Conservation (phyloP, 495 filamentous ascomycete species). For the Podospora fimiseda region DNA sequence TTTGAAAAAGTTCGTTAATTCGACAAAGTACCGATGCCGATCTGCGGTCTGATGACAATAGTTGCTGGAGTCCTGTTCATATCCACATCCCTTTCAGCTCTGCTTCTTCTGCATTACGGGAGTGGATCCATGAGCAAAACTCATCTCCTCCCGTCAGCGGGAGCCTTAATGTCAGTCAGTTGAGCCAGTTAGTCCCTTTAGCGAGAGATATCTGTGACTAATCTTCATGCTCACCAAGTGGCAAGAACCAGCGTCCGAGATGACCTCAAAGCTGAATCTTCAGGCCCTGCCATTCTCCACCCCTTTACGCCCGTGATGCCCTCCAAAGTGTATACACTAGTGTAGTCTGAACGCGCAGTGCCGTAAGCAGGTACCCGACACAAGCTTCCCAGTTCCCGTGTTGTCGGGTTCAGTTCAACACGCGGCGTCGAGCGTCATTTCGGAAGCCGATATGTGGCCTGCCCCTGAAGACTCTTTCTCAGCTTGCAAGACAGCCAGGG, state of each 20-base stretch:
- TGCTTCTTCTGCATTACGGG: neutral
- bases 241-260: neutral
- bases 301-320: neutral
- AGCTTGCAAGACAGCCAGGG: neutral
- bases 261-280: neutral
- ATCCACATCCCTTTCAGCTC: neutral
- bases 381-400: too few species aligned
- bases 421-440: too few species aligned
- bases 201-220: neutral
- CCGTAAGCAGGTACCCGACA: too few species aligned
- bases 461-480: neutral
- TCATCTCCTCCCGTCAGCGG: neutral
- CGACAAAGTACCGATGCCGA: neutral
- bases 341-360: too few species aligned
- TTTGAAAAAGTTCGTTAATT: neutral
- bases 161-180: neutral
- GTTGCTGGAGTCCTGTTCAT: neutral
- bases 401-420: too few species aligned
- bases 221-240: too few species aligned
- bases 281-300: neutral
- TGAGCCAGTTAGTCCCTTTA: neutral
- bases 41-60: neutral
- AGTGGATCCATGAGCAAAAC: neutral
- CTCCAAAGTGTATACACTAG: too few species aligned
- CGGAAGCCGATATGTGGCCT: too few species aligned